These are phyloP conservation scores for Kewa caespitosa DNA, from an alignment of 179 eudicot genomes.

Conservation along the genomic window DNA sequence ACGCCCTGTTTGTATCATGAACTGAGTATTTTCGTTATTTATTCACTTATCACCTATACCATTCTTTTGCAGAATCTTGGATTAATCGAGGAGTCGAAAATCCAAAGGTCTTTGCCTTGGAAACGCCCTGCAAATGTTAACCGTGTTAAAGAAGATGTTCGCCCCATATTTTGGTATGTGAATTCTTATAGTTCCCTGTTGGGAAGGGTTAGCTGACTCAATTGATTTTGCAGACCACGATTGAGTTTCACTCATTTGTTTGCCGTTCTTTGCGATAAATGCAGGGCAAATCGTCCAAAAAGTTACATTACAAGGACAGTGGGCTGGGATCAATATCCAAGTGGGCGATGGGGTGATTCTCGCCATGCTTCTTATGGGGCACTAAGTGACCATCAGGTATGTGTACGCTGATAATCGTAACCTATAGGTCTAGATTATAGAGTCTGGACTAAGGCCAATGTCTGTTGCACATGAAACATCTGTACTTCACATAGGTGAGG, in stretches of 20 bases:
- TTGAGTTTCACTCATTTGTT: neutral
- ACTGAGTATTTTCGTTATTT: neutral
- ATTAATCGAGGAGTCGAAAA: constrained; percentile 82
- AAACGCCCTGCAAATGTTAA: constrained; percentile 77
- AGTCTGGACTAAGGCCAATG: neutral
- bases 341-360: constrained; percentile 94
- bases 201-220: neutral
- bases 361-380: constrained; percentile 88
- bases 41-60: neutral
- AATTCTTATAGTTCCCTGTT: neutral
- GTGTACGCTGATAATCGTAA: neutral
- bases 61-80: constrained; percentile 82
- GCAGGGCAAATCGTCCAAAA: constrained; percentile 98
- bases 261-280: constrained; percentile 27
- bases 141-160: constrained; percentile 91
- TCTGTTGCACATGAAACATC: neutral
- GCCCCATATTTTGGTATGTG: constrained; percentile 89
- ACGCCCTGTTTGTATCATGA: constrained; percentile 5
- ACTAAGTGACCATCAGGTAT: constrained; percentile 84
- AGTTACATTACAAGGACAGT: constrained; percentile 84
- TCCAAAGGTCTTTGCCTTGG: constrained; percentile 89
- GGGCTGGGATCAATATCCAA: constrained; percentile 94
- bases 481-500: too few species aligned
- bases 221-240: neutral
- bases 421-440: too few species aligned